Evolutionary conservation across 2,329 filamentous ascomycete genomes (phyloP), one percentile per base, ranked within the genome.

Genomic region (Venturia asperata): DNA sequence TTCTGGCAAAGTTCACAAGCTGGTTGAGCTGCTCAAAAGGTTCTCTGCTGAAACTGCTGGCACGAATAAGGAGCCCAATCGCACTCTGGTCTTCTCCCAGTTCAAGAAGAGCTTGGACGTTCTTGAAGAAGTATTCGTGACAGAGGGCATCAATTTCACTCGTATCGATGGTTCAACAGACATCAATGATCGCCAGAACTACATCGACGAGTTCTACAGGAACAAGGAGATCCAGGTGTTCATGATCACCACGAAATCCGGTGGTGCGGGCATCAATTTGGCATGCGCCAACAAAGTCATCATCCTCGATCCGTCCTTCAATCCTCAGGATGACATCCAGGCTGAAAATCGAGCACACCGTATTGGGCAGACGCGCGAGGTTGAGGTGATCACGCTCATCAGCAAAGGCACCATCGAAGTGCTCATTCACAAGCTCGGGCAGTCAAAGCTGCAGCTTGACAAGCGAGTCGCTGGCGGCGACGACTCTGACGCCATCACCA

Each of bases 261-360:
- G 94, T 63, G 94, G 94, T n/a, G 94, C 93, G 0, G 94, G 94
- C 49, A 95, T 99, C 79, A 99, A 99, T 76, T 79, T 99, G 64
- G 94, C 93, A 9, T 90, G 89, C 43, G 94, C 94, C 5, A 97
- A 97, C 80, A 97, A 97, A 77, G 93, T 99, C 70, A 86, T 99
- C 76, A 94, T 99, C 72, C 97, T 97, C 74, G 94, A 99, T 76
- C 89, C 90, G 68, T 91, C 88, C n/a, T 96, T 97, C 78, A 99
- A 99, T 71, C 94, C 94, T 0, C 94, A 99, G 74, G 93, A 97
- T 70, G 94, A 99, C 73, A 87, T 96, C n/a, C 94, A 99, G 75
- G 94, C 94, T 0, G 94, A 97, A 80, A 97, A 99, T 75, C 87
- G 94, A 21, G 94, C 94, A 0, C 94, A 99, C 77, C 88, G 94